Conservation (phyloP, 1,139 yeast species). For the Pichia sp. region DNA sequence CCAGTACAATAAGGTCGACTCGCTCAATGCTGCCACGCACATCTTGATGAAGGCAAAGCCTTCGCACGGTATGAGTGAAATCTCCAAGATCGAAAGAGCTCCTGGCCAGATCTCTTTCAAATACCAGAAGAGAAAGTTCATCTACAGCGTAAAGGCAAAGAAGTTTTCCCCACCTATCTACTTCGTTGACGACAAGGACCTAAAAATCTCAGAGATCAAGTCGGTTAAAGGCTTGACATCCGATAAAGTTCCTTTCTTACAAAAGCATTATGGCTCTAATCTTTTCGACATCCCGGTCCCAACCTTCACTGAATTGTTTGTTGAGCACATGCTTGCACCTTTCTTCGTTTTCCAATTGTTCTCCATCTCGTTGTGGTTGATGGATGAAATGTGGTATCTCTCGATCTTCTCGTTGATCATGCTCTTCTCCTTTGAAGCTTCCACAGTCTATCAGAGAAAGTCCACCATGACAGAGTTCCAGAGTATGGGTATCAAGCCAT, state of each 20-base stretch:
- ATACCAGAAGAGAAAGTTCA: constrained; percentile 89
- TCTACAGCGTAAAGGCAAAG: constrained; percentile 52
- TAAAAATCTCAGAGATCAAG: constrained; percentile 59
- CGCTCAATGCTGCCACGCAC: constrained; percentile 58
- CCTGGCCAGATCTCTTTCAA: constrained; percentile 65
- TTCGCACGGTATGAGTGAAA: constrained; percentile 81
- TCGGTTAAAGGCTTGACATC: constrained; percentile 51
- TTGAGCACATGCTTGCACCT: constrained; percentile 98
- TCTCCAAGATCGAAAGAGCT: constrained; percentile 57
- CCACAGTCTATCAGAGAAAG: constrained; percentile 94
- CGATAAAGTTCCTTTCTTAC: constrained; percentile 41
- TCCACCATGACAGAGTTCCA: constrained; percentile 91
- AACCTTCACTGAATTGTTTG: constrained; percentile 80
- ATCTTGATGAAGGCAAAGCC: constrained; percentile 78
- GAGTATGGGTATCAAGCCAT: constrained; percentile 96
- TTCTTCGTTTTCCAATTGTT: constrained; percentile 94
- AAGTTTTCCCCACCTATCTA: constrained; percentile 80
- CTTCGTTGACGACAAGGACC: constrained; percentile 54
- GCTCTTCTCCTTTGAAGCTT: constrained; percentile 89
- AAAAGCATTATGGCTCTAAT: constrained; percentile 74
- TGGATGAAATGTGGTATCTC: constrained; percentile 97
- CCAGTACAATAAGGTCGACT: constrained; percentile 46
- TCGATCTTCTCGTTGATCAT: constrained; percentile 87
- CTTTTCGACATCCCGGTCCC: constrained; percentile 94
- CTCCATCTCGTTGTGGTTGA: constrained; percentile 94